Percentiles rank a stretch among this genome's conserved stretches.
phyloP scores from a whole-genome alignment of 129 eudicot species.

The Chrysanthemum lavandulifolium region DNA sequence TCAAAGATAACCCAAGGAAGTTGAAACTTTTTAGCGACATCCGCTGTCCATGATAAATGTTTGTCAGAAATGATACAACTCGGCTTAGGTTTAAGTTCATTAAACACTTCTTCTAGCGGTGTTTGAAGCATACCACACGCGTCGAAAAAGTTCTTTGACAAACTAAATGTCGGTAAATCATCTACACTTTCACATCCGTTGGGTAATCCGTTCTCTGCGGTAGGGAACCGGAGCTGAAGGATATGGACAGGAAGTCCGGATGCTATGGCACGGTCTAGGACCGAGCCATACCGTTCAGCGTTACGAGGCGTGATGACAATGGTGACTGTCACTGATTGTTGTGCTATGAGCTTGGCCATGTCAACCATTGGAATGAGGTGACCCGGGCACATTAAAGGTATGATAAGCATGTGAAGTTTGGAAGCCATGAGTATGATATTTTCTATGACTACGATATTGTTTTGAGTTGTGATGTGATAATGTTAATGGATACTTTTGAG shows the following conservation, averaged over 20 bases:
- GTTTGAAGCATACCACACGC: constrained; percentile 34
- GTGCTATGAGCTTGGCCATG: constrained; percentile 50
- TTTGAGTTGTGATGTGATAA: neutral
- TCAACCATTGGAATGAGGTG: constrained; percentile 56
- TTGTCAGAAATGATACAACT: constrained; percentile 47
- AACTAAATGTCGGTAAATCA: constrained; percentile 32
- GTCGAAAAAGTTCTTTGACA: constrained; percentile 28
- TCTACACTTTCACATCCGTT: constrained; percentile 43
- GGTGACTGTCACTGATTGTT: constrained; percentile 31
- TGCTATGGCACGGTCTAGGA: constrained; percentile 33
- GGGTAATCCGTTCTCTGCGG: constrained; percentile 35
- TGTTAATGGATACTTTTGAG: too few species aligned
- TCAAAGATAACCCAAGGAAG: constrained; percentile 52
- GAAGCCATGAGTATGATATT: constrained; percentile 25
- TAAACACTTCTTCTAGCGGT: constrained; percentile 31
- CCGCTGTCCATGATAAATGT: constrained; percentile 44
- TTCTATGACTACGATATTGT: neutral
- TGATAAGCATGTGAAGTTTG: constrained; percentile 39
- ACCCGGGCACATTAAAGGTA: constrained; percentile 51
- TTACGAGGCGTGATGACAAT: constrained; percentile 40
- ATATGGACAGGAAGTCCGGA: constrained; percentile 37
- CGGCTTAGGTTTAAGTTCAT: constrained; percentile 37
- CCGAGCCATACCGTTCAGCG: constrained; percentile 21
- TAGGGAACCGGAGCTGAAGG: constrained; percentile 35
- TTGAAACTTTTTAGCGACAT: constrained; percentile 30